Evolutionary conservation across 2,329 filamentous ascomycete genomes (phyloP), one percentile per base, ranked within the genome.

Genomic region (Diplodia sapinea): DNA sequence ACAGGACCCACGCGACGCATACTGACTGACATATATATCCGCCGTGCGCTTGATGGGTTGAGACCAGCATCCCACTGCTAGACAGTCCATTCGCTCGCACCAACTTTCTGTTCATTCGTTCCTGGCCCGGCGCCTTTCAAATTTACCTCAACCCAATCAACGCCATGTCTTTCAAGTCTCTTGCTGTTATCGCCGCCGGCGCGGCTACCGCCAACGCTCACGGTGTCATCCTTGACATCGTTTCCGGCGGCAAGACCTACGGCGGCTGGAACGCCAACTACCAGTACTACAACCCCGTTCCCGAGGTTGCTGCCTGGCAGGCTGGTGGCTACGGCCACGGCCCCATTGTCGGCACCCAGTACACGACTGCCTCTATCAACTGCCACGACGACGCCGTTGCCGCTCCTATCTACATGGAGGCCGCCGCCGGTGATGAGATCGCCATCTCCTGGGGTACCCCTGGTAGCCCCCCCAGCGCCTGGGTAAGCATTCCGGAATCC

Each of bases 191-290:
- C 56, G 55, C 56, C 50, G 65, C 65, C 51, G 65, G 65, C 33
- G 65, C 56, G 33, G 55, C 65, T 23, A 33, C 65, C 31, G 65
- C 47, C 31, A 52, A 33, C 36, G 65, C 65, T 20, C 65, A 67
- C 65, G 65, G 65, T 43, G 55, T 67, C 55, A 54, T 67, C 23
- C 40, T 62, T 17, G 47, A 67, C 20, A 67, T 67, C n/a, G 49
- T 36, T 49, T 59, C 55, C 2, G 65, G 33, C 55, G 65, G 65
- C 56, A 62, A 61, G 47, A 8, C 12, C 13, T 67, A 62, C 47
- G 17, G 36, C 11, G 65, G 65, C 36, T 67, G 65, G 65, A 49
- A 52, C 49, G 40, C 64, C 68, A 70, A 52, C 65, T 57, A 56
- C 61, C 20, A 50, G 29, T 56, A 67, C 59, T 62, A 69, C 57